Conservation (phyloP, 148 eudicot species). For the Spergularia marina region DNA sequence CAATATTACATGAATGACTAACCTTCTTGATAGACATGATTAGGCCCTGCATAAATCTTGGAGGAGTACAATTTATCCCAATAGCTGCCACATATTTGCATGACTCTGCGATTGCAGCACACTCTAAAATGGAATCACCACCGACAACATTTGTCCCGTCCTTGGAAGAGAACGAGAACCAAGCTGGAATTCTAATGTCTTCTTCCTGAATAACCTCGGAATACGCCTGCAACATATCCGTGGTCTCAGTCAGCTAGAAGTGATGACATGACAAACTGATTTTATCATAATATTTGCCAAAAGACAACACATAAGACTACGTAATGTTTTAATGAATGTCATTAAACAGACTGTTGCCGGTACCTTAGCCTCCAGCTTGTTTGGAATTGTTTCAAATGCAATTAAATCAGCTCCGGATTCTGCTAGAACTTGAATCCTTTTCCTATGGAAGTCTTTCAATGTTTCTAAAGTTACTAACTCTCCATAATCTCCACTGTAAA, state of each 20-base stretch:
- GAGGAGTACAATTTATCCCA: conserved; percentile 90
- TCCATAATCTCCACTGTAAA: conserved; percentile 76
- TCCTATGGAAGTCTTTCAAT: conserved; percentile 82
- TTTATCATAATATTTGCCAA: background rate
- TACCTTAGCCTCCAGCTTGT: conserved; percentile 93
- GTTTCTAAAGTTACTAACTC: conserved; percentile 58
- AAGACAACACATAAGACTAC: no score
- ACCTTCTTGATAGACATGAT: conserved; percentile 72
- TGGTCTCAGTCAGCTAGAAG: background rate
- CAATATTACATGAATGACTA: background rate
- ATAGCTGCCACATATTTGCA: conserved; percentile 69
- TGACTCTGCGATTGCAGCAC: conserved; percentile 65
- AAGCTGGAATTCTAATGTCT: conserved; percentile 69
- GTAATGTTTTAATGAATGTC: background rate
- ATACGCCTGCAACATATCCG: conserved; percentile 55
- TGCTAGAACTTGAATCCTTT: conserved; percentile 81
- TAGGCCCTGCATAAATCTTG: conserved; percentile 63
- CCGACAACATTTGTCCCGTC: conserved; percentile 84
- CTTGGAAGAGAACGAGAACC: conserved; percentile 88
- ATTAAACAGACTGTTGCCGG: background rate
- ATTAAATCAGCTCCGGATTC: conserved; percentile 85
- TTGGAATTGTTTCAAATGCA: conserved; percentile 96
- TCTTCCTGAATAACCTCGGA: conserved; percentile 76
- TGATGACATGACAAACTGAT: background rate
- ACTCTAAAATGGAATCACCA: conserved; percentile 79